These are phyloP conservation scores for Pistacia integerrima DNA, from an alignment of 345 rosid genomes.

Conservation along the genomic window DNA sequence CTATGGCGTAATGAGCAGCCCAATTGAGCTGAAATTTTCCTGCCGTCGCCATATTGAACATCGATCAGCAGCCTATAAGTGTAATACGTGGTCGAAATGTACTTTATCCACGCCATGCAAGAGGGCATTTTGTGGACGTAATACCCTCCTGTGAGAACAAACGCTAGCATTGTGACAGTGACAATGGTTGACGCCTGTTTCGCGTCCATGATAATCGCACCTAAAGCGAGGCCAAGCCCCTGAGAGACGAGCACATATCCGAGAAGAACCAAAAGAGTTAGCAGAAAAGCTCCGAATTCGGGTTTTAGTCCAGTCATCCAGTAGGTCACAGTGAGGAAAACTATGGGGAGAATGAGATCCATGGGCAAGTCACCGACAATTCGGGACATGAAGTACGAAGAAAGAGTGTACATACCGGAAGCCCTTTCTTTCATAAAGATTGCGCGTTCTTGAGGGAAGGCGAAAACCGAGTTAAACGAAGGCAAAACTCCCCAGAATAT, in stretches of 20 bases:
- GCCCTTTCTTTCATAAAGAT: slow-evolving; percentile 74
- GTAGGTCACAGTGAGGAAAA: slow-evolving; percentile 62
- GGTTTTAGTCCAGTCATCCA: slow-evolving; percentile 88
- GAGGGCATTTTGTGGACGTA: slow-evolving; percentile 83
- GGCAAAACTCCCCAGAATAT: slow-evolving; percentile 98
- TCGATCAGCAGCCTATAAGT: slow-evolving; percentile 61
- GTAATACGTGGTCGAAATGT: slow-evolving; percentile 73
- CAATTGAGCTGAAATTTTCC: slow-evolving; percentile 41
- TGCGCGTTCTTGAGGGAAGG: slow-evolving; percentile 89
- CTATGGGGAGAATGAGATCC: slow-evolving; percentile 86
- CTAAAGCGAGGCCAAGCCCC: slow-evolving; percentile 83
- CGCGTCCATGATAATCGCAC: slow-evolving; percentile 89
- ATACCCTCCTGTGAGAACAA: slow-evolving; percentile 80
- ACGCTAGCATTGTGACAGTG: slow-evolving; percentile 85
- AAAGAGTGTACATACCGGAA: slow-evolving; percentile 90
- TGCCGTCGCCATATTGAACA: slow-evolving; percentile 67
- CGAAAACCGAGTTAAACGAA: slow-evolving; percentile 76
- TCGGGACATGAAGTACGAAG: slow-evolving; percentile 89
- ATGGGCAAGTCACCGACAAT: slow-evolving; percentile 79
- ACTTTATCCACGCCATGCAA: slow-evolving; percentile 77
- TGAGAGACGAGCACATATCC: slow-evolving; percentile 84
- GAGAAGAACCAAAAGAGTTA: slow-evolving; percentile 61
- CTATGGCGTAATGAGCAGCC: slow-evolving; percentile 44
- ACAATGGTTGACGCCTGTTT: slow-evolving; percentile 87
- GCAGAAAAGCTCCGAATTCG: slow-evolving; percentile 47